Base-by-base conservation (phyloP, 805 yeast genomes). In the Lipomyces mesembrius region DNA sequence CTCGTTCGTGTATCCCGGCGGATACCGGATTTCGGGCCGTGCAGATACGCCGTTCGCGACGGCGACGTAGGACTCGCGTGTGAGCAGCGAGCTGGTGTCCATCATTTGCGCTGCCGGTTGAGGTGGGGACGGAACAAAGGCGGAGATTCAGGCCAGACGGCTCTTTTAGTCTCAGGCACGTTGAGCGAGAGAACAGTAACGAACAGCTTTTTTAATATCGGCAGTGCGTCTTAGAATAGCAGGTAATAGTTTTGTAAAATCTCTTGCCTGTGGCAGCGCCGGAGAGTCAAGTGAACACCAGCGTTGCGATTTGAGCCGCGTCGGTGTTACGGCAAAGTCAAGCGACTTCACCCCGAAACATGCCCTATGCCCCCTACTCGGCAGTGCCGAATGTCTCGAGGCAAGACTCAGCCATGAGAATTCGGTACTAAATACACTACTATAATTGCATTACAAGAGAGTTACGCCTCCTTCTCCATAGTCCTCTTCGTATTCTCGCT, bases 401-500 rank as follows among this genome's bases (percentile, higher is more conserved):
- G 39, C 39, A 35, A 37, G 1, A 7, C 32, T 29, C 32, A 2
- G 17, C 17, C 17, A 12, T 14, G 14, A 2, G 1, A 12, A 37
- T 9, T 37, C 2, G 32, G 6, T 14, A 37, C 43, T 14, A 37
- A 12, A 14, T 14, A 37, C 43, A 37, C 17, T 1, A 37, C 32
- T 37, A 37, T 12, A 12, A 9, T 2, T 2, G 17, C 43, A 37
- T 37, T 37, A 37, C 43, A 37, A 14, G 14, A 35, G 17, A 29
- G 3, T 57, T 59, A 66, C 53, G 66, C 64, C 22, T 59, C 59
- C 65, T 68, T 68, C 43, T 53, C 59, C 27, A 29, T 67, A 29
- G 67, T 27, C 17, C 29, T 63, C 57, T 68, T 68, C 25, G 71
- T 62, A 43, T 62, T 57, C 61, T 62, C 65, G 52, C 69, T 65